phyloP scores from a whole-genome alignment of 176 grass and related monocot species.

The barley (Hordeum vulgare) region DNA sequence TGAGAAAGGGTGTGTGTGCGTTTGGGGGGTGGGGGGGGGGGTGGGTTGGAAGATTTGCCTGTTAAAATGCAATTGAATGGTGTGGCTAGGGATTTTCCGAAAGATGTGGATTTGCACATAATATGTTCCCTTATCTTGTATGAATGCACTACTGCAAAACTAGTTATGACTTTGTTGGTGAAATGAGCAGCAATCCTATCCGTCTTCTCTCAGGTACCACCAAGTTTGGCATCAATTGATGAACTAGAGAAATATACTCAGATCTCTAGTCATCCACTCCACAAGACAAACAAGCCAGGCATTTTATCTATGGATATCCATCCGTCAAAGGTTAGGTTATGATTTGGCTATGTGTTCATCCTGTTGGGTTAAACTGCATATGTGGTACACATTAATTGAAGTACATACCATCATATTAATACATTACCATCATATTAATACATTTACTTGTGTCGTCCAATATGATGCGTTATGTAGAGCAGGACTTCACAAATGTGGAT shows the following conservation, averaged over 20 bases:
- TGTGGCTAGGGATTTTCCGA: neutral
- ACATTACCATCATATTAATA: neutral
- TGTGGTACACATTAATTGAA: neutral
- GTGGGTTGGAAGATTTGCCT: neutral
- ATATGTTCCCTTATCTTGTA: neutral
- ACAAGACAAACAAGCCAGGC: conserved; percentile 96
- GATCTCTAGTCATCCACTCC: conserved; percentile 89
- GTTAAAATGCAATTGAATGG: neutral
- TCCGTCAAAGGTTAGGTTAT: conserved; percentile 78
- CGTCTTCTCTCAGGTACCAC: conserved; percentile 44
- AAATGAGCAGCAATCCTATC: neutral
- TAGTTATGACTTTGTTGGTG: neutral
- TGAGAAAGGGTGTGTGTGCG: neutral
- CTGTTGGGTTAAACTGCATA: neutral
- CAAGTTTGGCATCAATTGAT: conserved; percentile 61
- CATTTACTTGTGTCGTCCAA: neutral
- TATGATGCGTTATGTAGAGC: neutral
- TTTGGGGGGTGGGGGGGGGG: neutral
- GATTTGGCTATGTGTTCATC: neutral
- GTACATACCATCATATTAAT: neutral
- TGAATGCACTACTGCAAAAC: neutral
- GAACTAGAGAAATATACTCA: conserved; percentile 85
- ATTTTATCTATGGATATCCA: conserved; percentile 94
- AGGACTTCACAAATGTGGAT: neutral
- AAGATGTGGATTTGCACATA: neutral